Evolutionary conservation across 345 rosid species (phyloP).

Genomic region (Trapa bicornis): DNA sequence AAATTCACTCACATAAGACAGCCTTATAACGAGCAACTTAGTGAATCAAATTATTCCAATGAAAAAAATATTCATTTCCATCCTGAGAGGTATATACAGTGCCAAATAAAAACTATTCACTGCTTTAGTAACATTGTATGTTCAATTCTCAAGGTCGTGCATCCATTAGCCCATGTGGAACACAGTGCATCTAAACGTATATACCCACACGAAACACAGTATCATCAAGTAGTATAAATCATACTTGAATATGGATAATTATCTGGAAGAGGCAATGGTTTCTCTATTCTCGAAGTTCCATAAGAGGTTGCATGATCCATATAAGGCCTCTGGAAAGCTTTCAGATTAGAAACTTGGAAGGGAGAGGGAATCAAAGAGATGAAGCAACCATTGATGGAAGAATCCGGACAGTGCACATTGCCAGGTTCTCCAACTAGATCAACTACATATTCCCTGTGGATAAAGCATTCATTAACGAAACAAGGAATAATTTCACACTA

Average conservation of each 20-base stretch:
- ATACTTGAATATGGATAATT: slow-evolving; percentile 6
- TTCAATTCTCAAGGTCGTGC: too few species aligned
- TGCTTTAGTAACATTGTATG: neutral
- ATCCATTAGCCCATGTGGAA: neutral
- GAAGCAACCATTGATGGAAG: slow-evolving; percentile 67
- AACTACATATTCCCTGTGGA: slow-evolving; percentile 86
- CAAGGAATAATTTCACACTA: neutral
- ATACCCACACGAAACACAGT: neutral
- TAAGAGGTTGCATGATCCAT: slow-evolving; percentile 21
- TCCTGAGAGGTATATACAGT: neutral
- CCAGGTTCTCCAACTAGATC: slow-evolving; percentile 94
- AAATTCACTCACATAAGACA: too few species aligned
- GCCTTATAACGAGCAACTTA: neutral
- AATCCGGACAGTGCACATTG: slow-evolving; percentile 72
- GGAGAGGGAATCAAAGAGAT: slow-evolving; percentile 54
- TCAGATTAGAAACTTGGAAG: slow-evolving; percentile 43
- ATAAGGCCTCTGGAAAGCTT: slow-evolving; percentile 35
- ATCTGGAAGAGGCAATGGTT: slow-evolving; percentile 20
- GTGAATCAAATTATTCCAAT: too few species aligned
- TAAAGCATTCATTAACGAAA: slow-evolving; percentile 9
- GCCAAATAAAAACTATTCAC: neutral
- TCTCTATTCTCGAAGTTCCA: slow-evolving; percentile 22
- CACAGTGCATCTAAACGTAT: too few species aligned
- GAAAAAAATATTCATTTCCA: neutral
- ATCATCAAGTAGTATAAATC: neutral